phyloP scores from a whole-genome alignment of 1,284 basidiomycete species.

The Leccinum variabile region DNA sequence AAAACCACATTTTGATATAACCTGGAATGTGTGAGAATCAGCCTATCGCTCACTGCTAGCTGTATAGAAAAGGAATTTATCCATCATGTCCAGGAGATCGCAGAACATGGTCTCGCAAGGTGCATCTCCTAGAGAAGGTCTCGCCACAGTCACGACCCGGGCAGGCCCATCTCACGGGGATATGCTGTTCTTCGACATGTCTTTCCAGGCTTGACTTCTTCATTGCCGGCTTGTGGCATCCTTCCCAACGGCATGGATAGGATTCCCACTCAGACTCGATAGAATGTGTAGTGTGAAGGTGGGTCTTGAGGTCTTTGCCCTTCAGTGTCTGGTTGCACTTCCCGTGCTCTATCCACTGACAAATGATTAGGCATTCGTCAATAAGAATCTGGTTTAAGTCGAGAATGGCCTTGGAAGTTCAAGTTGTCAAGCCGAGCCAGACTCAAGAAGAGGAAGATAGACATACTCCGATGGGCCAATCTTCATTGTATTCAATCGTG shows the following conservation, averaged over 20 bases:
- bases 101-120: conserved; percentile 7
- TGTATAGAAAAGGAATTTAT: conserved; percentile 5
- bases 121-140: conserved; percentile 8
- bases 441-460: background rate
- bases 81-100: background rate
- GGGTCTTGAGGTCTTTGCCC: conserved; percentile 5
- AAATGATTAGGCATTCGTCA: conserved; percentile 4
- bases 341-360: conserved; percentile 11
- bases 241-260: conserved; percentile 17
- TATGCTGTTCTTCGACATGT: conserved; percentile 16
- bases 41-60: background rate
- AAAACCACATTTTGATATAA: background rate
- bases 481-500: background rate
- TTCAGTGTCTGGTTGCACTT: background rate
- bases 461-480: conserved; percentile 7
- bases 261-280: background rate
- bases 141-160: background rate
- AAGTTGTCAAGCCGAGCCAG: background rate
- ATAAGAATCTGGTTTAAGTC: conserved; percentile 4
- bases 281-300: conserved; percentile 12
- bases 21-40: conserved; percentile 2
- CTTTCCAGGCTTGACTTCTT: conserved; percentile 13
- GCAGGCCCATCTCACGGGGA: conserved; percentile 15
- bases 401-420: conserved; percentile 5
- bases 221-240: conserved; percentile 5